phyloP scores from a whole-genome alignment of 345 rosid species.

The Citrus inodora region DNA sequence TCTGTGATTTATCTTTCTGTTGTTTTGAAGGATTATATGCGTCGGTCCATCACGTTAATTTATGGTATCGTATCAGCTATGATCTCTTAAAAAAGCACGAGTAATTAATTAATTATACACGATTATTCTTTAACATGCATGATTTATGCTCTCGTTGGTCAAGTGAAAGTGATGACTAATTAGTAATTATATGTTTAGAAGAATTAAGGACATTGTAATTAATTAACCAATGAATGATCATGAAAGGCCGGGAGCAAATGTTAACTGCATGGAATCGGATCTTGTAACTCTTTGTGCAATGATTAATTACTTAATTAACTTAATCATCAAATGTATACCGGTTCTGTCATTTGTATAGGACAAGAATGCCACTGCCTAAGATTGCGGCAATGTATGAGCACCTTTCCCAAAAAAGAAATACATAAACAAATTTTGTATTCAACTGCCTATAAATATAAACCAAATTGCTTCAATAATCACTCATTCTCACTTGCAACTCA shows the following conservation, averaged over 20 bases:
- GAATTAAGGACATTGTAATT: too few species aligned
- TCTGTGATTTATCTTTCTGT: not conserved
- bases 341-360: not conserved
- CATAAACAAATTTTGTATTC: not conserved
- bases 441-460: constrained; percentile 1
- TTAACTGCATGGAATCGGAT: too few species aligned
- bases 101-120: not conserved
- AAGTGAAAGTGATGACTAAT: too few species aligned
- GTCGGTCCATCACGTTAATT: not conserved
- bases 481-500: not conserved
- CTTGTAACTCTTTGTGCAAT: too few species aligned
- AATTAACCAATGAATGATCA: too few species aligned
- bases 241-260: too few species aligned
- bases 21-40: not conserved
- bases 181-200: too few species aligned
- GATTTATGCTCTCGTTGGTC: not conserved
- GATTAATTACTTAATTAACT: too few species aligned
- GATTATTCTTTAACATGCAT: not conserved
- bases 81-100: not conserved
- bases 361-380: not conserved
- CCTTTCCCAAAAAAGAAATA: not conserved
- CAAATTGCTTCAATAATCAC: not conserved
- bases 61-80: not conserved
- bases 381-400: not conserved
- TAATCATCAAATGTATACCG: too few species aligned